Conservation (phyloP, 2,329 filamentous ascomycete genomes). For the Rugonectria rugulosa region DNA sequence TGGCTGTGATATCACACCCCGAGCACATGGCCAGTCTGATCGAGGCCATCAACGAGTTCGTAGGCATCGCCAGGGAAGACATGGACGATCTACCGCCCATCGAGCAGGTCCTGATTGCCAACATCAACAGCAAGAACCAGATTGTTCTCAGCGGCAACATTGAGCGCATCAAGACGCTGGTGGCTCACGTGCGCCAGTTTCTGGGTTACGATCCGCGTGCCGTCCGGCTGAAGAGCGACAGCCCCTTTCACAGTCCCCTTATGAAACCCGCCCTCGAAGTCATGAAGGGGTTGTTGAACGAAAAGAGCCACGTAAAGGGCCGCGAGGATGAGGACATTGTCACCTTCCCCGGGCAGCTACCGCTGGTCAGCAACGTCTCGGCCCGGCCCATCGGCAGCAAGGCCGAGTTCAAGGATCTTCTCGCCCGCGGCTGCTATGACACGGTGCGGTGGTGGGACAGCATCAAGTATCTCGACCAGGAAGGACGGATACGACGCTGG, state of each 20-base stretch:
- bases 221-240: constrained; percentile 85
- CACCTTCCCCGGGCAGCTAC: constrained; percentile 76
- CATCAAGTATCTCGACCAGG: constrained; percentile 86
- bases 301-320: constrained; percentile 61
- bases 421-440: constrained; percentile 85
- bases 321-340: constrained; percentile 69
- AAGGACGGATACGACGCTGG: constrained; percentile 83
- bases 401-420: constrained; percentile 77
- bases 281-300: constrained; percentile 73
- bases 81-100: constrained; percentile 75
- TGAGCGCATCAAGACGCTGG: constrained; percentile 78
- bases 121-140: constrained; percentile 95
- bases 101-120: constrained; percentile 88
- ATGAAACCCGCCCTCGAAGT: constrained; percentile 85
- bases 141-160: constrained; percentile 93
- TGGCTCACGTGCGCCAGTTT: constrained; percentile 88
- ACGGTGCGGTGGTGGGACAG: constrained; percentile 96
- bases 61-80: constrained; percentile 74
- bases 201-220: constrained; percentile 90
- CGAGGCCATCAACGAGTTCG: constrained; percentile 78
- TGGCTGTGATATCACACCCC: constrained; percentile 88
- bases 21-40: constrained; percentile 75
- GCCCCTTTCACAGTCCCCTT: constrained; percentile 89
- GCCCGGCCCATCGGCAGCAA: constrained; percentile 78
- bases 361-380: constrained; percentile 87